Base-by-base conservation (phyloP, 257 asterid species). In the Avicennia marina region DNA sequence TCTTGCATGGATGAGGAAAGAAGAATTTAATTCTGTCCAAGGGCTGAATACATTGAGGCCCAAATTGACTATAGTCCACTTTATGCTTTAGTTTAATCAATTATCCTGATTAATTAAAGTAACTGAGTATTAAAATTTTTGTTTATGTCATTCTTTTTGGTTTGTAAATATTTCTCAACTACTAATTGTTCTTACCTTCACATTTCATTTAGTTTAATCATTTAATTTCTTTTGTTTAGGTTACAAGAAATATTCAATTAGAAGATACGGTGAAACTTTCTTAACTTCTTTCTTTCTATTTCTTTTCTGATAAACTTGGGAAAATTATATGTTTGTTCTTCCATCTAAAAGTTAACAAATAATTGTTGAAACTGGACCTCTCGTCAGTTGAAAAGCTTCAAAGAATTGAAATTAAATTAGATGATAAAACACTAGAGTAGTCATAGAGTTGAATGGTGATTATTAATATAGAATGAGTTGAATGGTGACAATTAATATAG, bases 11-110 rank as follows among this genome's bases (percentile, higher is more conserved):
- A n/a, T 11, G 33, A 22, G 20, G 36, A 26, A 36, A 66, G 15
- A 56, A 10, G 9, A 40, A 33, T 46, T 70, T 75, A 43, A 40
- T 53, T 66, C 22, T 71, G 64, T 51, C 60, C 70, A 53, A 41
- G 39, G 56, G 57, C 34, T 18, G 52, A 22, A 26, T 19, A 25
- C 27, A 49, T 38, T 52, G 34, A 40, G 33, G 58, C 33, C 25
- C 27, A 11, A 27, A 32, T 21, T 20, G 31, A 18, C 42, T 22
- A 39, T 15, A 31, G 43, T 8, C 42, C 49, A 66, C 55, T 39
- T 66, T 27, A 27, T 48, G 56, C 64, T 45, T 60, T 20, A 16
- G 38, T 40, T 29, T 55, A 44, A 6, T 6, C n/a, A 29, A 39
- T 33, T 29, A 34, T 33, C 0, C 42, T 12, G 55, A 40, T 3